Evolutionary conservation across 306 rosid genomes (phyloP).

Genomic region (Fragaria vesca): DNA sequence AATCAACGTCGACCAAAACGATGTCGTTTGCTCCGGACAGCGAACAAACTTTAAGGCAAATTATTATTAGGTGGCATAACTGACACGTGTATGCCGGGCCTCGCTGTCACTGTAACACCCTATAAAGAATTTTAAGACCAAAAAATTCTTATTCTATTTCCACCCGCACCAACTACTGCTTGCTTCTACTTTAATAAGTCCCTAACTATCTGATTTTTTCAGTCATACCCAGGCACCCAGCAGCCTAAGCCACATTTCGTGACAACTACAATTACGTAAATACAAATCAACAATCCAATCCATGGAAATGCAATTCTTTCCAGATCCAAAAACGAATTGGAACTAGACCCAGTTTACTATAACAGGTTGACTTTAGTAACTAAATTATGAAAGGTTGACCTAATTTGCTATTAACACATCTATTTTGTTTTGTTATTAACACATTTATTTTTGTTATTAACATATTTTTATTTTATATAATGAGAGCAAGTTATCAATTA

Average conservation of each 20-base stretch:
- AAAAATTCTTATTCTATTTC: background rate
- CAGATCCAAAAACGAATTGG: background rate
- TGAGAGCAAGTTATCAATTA: no score
- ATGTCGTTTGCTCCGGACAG: background rate
- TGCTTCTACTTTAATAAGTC: background rate
- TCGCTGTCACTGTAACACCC: slow-evolving; percentile 1
- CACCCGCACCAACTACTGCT: background rate
- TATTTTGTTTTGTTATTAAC: no score
- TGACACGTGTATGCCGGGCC: background rate
- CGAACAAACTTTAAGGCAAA: background rate
- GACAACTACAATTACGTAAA: background rate
- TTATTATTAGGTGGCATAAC: background rate
- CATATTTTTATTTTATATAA: no score
- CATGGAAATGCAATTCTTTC: background rate
- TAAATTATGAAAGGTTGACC: background rate
- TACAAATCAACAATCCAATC: background rate
- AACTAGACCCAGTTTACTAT: background rate
- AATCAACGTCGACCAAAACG: background rate
- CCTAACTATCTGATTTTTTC: background rate
- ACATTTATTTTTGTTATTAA: no score
- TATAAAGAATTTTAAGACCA: background rate
- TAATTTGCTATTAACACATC: no score
- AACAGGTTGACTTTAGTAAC: background rate
- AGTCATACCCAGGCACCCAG: background rate
- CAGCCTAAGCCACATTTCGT: background rate